Conservation (phyloP, 768 basidiomycete genomes). For the Cystofilobasidium bisporidii region DNA sequence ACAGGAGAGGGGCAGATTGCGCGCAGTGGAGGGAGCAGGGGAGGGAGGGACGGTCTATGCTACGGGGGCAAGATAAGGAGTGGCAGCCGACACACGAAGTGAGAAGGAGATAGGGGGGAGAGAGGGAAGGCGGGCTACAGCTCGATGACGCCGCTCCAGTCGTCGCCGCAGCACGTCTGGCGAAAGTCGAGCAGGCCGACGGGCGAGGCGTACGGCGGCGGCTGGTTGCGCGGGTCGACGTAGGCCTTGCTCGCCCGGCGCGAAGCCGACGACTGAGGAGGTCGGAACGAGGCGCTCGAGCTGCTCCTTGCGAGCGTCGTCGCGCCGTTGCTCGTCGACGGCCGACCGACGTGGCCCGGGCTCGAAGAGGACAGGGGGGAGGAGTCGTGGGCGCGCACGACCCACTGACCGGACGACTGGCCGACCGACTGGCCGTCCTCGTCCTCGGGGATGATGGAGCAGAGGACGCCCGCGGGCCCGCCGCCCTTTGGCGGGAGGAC, state of each 20-base stretch:
- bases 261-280: not conserved
- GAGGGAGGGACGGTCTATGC: too few species aligned
- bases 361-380: not conserved
- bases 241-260: not conserved
- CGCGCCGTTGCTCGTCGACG: not conserved
- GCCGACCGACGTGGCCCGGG: not conserved
- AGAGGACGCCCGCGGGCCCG: slow-evolving; percentile 16
- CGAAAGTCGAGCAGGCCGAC: slow-evolving; percentile 8
- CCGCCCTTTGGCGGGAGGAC: slow-evolving; percentile 17
- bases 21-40: too few species aligned
- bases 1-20: too few species aligned
- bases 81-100: too few species aligned
- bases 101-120: too few species aligned
- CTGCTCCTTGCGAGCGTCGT: not conserved
- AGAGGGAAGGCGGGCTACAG: not conserved
- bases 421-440: slow-evolving; percentile 5
- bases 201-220: slow-evolving; percentile 8
- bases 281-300: not conserved
- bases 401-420: slow-evolving; percentile 14
- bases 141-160: slow-evolving; percentile 7
- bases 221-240: slow-evolving; percentile 13
- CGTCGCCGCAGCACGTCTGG: slow-evolving; percentile 12
- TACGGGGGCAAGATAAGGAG: too few species aligned
- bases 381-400: slow-evolving; percentile 8
- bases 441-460: slow-evolving; percentile 14